Conservation (phyloP, 2,329 filamentous ascomycete genomes). For the Talaromyces sp. region DNA sequence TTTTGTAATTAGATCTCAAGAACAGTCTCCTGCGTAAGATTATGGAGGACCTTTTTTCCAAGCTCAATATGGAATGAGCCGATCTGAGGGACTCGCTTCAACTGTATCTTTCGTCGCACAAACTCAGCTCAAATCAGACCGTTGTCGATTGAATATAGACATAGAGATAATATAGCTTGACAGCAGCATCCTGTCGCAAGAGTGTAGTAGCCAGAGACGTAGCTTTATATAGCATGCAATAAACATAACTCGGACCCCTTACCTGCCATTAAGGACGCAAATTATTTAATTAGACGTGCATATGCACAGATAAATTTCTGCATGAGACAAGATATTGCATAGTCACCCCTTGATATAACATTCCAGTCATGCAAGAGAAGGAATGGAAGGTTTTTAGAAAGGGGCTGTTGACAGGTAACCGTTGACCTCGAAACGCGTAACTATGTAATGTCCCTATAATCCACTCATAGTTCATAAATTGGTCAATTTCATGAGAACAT, state of each 20-base stretch:
- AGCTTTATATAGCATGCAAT: background rate
- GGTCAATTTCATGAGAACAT: background rate
- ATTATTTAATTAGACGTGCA: background rate
- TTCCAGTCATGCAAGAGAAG: conserved; percentile 19
- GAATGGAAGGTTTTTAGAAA: conserved; percentile 10
- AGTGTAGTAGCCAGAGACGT: no score
- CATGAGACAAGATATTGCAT: background rate
- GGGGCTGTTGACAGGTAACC: background rate
- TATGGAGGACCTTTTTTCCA: no score
- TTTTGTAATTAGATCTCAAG: no score
- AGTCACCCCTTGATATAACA: background rate
- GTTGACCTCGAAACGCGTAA: conserved; percentile 8
- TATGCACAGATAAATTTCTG: background rate
- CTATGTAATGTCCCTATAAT: background rate
- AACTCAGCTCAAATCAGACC: no score
- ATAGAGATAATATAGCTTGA: no score
- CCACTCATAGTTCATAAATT: background rate
- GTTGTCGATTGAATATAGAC: no score
- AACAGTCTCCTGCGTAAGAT: no score
- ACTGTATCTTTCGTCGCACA: no score
- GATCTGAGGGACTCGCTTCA: no score
- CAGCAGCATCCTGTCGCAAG: no score
- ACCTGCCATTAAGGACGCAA: background rate
- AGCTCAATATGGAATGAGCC: no score
- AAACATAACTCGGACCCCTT: background rate